Evolutionary conservation across 768 basidiomycete species (phyloP).

Genomic region (Leccinellum albellum): DNA sequence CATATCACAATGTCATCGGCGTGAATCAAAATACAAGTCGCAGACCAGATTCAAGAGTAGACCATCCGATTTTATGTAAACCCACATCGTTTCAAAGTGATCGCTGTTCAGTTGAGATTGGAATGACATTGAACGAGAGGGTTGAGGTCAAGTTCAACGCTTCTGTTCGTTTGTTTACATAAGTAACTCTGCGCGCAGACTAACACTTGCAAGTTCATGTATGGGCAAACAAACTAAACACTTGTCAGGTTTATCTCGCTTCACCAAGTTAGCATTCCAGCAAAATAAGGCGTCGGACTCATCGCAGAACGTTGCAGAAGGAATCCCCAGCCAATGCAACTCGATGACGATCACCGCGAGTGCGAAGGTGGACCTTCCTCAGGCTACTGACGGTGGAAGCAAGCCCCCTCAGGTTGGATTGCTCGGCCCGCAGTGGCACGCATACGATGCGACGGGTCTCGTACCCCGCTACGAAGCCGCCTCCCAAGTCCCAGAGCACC

Average conservation of each 20-base stretch:
- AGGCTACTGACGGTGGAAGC: background rate
- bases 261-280: conserved; percentile 39
- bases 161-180: too few species aligned
- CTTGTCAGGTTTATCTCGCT: conserved; percentile 43
- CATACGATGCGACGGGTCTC: conserved; percentile 67
- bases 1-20: background rate
- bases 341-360: background rate
- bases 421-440: conserved; percentile 32
- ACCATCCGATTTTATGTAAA: background rate
- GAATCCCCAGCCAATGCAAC: background rate
- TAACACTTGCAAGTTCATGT: background rate
- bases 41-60: background rate
- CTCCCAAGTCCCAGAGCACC: conserved; percentile 68
- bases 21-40: conserved; percentile 6
- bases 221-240: conserved; percentile 42
- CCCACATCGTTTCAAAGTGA: background rate
- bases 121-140: background rate
- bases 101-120: background rate
- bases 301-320: conserved; percentile 2
- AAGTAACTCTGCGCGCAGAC: conserved; percentile 7
- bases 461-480: conserved; percentile 66
- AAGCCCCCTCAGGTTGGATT: conserved; percentile 25
- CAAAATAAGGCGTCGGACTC: conserved; percentile 4
- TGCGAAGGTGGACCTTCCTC: background rate
- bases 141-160: too few species aligned